A percentile compares a stretch with the other conserved stretches of the same genome.
Evolutionary conservation across 306 rosid species (phyloP).

Genomic region (Sicyos edulis): DNA sequence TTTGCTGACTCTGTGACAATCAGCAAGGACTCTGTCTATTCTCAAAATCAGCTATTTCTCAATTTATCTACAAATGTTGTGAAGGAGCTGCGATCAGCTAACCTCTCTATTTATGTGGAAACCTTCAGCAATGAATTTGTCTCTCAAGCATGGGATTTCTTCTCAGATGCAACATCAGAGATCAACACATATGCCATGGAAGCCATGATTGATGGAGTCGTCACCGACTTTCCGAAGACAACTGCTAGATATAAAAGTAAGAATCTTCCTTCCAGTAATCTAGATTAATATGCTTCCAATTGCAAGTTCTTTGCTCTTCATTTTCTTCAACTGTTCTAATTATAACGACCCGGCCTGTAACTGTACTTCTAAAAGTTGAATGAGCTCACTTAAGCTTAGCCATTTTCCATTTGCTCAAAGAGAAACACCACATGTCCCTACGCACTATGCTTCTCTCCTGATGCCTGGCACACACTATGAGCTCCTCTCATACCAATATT

Average conservation of each 20-base stretch:
- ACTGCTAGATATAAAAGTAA: slow-evolving; percentile 81
- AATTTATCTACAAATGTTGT: slow-evolving; percentile 30
- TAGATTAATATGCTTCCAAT: neutral
- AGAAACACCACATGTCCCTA: too few species aligned
- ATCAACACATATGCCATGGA: slow-evolving; percentile 51
- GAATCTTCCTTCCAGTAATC: slow-evolving; percentile 25
- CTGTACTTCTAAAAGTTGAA: too few species aligned
- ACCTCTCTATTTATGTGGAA: slow-evolving; percentile 68
- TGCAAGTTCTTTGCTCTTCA: neutral
- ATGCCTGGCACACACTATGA: too few species aligned
- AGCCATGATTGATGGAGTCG: slow-evolving; percentile 46
- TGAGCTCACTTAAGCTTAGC: too few species aligned
- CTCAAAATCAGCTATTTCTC: slow-evolving; percentile 26
- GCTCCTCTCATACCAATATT: too few species aligned
- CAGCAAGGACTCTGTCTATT: slow-evolving; percentile 48
- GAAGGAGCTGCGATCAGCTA: slow-evolving; percentile 32
- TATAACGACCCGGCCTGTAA: neutral
- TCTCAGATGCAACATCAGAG: slow-evolving; percentile 81
- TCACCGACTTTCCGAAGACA: slow-evolving; percentile 78
- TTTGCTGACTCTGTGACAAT: slow-evolving; percentile 66
- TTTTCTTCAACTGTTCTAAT: neutral
- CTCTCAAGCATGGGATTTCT: slow-evolving; percentile 92
- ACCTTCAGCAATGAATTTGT: slow-evolving; percentile 81
- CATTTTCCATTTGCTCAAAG: too few species aligned
- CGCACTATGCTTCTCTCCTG: too few species aligned